phyloP scores from a whole-genome alignment of 108 stramenopile species.

The Hondaea fermentalgiana region DNA sequence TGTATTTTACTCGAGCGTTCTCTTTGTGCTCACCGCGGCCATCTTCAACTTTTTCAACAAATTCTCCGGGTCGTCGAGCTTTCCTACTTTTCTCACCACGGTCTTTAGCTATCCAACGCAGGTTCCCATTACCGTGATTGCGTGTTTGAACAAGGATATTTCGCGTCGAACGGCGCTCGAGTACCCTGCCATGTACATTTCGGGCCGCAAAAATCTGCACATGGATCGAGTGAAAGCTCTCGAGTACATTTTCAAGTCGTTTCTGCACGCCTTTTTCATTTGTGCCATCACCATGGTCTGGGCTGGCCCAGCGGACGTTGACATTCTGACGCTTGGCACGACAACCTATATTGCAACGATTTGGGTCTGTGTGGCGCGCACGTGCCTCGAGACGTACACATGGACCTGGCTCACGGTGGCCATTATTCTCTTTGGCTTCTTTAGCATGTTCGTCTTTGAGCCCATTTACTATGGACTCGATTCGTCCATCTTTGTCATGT shows the following conservation, averaged over 20 bases:
- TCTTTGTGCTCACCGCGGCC: slow-evolving; percentile 42
- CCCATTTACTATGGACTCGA: neutral
- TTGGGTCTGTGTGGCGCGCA: neutral
- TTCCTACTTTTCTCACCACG: neutral
- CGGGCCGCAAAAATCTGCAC: neutral
- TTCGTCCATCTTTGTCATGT: neutral
- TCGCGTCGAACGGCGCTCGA: slow-evolving; percentile 24
- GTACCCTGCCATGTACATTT: slow-evolving; percentile 41
- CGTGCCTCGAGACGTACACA: neutral
- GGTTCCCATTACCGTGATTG: slow-evolving; percentile 42
- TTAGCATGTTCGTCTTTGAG: neutral
- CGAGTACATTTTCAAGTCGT: neutral
- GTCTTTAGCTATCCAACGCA: slow-evolving; percentile 40
- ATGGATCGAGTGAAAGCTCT: neutral
- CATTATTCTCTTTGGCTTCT: neutral
- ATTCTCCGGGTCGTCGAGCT: slow-evolving; percentile 40
- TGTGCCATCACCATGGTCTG: neutral
- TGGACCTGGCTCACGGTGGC: neutral
- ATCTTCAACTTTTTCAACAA: slow-evolving; percentile 41
- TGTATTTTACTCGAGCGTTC: slow-evolving; percentile 58
- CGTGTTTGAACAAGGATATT: slow-evolving; percentile 51
- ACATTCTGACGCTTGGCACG: neutral
- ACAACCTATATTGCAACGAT: neutral
- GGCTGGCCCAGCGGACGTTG: neutral
- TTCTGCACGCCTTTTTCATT: neutral